A percentile compares a stretch with the other conserved stretches of the same genome.
Conservation (phyloP, 345 rosid species). For the Populus nigra region DNA sequence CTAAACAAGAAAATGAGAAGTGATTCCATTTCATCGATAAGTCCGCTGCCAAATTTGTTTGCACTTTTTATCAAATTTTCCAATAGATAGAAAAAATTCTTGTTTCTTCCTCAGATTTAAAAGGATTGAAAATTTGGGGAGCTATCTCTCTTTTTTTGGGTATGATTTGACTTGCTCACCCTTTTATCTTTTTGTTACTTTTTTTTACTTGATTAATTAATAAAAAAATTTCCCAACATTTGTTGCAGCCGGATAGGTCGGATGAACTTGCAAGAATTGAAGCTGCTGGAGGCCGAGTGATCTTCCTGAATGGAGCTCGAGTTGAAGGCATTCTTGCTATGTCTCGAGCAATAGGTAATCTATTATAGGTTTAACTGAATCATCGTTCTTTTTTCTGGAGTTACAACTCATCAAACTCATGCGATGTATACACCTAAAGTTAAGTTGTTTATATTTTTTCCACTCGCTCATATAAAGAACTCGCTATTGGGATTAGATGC, state of each 20-base stretch:
- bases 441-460: background rate
- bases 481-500: background rate
- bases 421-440: background rate
- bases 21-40: background rate
- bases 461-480: background rate
- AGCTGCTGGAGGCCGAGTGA: slow-evolving; percentile 70
- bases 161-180: background rate
- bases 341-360: slow-evolving; percentile 81
- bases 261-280: slow-evolving; percentile 72
- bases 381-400: background rate
- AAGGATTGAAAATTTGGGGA: background rate
- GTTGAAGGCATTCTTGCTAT: slow-evolving; percentile 85
- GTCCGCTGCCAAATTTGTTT: background rate
- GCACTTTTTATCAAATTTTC: background rate
- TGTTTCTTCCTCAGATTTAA: background rate
- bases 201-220: background rate
- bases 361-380: slow-evolving; percentile 4
- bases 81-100: background rate
- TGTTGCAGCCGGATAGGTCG: slow-evolving; percentile 67
- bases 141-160: background rate
- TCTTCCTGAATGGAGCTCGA: slow-evolving; percentile 55
- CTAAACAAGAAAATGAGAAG: background rate
- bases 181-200: background rate
- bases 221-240: background rate
- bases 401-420: background rate